Evolutionary conservation across 108 stramenopile species (phyloP), one percentile per base, ranked within the genome.

Genomic region (Discostella pseudostelligera): DNA sequence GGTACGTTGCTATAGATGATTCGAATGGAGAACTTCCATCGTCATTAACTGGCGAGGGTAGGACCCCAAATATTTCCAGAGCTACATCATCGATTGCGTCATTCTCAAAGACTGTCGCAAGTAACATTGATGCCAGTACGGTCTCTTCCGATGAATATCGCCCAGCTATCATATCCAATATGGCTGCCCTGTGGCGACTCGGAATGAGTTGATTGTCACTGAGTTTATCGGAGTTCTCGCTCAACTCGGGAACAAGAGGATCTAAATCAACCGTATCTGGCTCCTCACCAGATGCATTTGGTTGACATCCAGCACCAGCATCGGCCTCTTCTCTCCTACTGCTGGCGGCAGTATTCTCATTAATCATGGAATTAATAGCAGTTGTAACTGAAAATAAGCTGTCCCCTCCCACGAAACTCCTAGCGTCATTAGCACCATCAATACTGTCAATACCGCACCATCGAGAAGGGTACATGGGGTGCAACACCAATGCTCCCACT

Each of bases 71-170:
- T 49, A 70, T 48, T 37, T 65, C 60, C 24, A 89, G 65, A 8
- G 81, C 69, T 11, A 78, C 46, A 29, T 65, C 66, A 64, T 87
- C 92, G 20, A 87, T 72, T 12, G 82, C 82, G 10, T 82, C 84
- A 24, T 84, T 81, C 20, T 83, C 64, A 9, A 93, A 56, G 7
- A 84, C 56, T 19, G 77, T 74, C 53, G 86, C 87, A 45, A 93
- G 20, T 22, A 93, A 55, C 64, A 87, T 83, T 13, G 83, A 79
- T 9, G 78, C 74, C 17, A 85, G 65, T 19, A 77, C 61, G 39
- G 80, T 48, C 12, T 69, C 76, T 13, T 77, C 76, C 1, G 42
- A 22, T 51, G 60, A 46, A 29, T 62, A 45, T 25, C 65, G 32
- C 1, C 76, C 76, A 12, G 62, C 62, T 14, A 77, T 28, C 76